Evolutionary conservation across 495 filamentous ascomycete genomes (phyloP), one percentile per base, ranked within the genome.

Genomic region (Aspergillus campestris): DNA sequence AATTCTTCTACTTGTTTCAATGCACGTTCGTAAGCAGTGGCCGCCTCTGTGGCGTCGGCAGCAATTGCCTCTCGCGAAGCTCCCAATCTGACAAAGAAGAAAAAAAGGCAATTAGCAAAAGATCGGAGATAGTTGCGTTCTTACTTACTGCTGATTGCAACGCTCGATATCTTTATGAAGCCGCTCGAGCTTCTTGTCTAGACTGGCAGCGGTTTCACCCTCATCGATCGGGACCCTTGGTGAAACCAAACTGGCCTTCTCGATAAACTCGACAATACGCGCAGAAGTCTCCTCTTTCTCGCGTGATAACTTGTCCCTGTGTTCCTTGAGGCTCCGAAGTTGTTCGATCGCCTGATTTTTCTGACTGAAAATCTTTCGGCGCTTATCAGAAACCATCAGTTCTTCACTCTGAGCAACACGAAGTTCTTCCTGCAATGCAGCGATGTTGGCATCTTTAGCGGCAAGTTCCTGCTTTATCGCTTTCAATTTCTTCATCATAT

Each of bases 51-150:
- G 13, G 69, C 78, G 27, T 72, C 70, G 1, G 67, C 62, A 18
- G 75, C 67, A 31, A 94, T 79, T 50, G 89, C 67, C 40, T 84
- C 73, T 14, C 83, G 78, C 9, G 75, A 72, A 33, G 79, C 86
- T 28, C 90, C 88, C 40, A 82, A 57, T 44, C 78, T 83, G 15
- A 32, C 2, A 34, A n/a, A 34, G 61, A 58, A 58, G 60, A 38
- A 47, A 30, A 34, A 36, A 42, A 38, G 4, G 18, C 33, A 11
- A 34, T 62, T 58, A 58, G 60, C 38, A 47, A 30, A 33, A 36
- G 41, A 40, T 45, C 29, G 6, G 8, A 10, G 13, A 3, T 36
- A 29, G 24, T 4, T 39, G 40, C 45, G 37, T 47, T 34, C 29
- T 45, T 36, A 66, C 70, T 45, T 59, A 81, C 77, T 72, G 57